Conservation (phyloP, 805 yeast genomes). For the Scheffersomyces ergatensis region DNA sequence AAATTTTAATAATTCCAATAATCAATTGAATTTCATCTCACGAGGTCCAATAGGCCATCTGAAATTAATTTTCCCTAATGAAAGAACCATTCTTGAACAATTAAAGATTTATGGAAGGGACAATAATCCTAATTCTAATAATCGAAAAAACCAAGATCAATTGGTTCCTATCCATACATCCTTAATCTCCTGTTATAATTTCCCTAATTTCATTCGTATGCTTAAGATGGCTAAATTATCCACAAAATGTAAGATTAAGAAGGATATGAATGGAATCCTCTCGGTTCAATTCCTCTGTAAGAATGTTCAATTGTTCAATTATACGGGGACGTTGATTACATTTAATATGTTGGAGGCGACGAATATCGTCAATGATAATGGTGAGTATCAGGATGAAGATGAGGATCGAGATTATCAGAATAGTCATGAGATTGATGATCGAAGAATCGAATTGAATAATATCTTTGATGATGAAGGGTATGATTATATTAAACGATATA, state of each 20-base stretch:
- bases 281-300: constrained; percentile 39
- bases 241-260: constrained; percentile 36
- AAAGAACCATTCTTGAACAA: constrained; percentile 59
- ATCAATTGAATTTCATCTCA: constrained; percentile 57
- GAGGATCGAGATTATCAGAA: too few species aligned
- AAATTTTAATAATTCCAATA: constrained; percentile 9
- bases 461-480: constrained; percentile 27
- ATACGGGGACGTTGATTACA: constrained; percentile 37
- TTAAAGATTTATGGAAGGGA: constrained; percentile 37
- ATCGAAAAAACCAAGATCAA: background rate
- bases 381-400: background rate
- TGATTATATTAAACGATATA: constrained; percentile 17
- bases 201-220: constrained; percentile 30
- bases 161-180: constrained; percentile 16
- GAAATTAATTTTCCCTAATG: constrained; percentile 64
- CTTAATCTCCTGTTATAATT: constrained; percentile 28
- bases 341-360: constrained; percentile 36
- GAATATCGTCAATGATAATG: constrained; percentile 5
- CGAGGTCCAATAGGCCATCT: constrained; percentile 73
- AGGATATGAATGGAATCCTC: constrained; percentile 33
- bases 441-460: constrained; percentile 10
- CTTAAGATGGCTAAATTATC: constrained; percentile 36
- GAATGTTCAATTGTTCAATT: constrained; percentile 20
- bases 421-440: background rate
- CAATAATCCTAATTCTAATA: background rate